Conservation (phyloP, 148 eudicot genomes). For the Heliosperma pusillum region DNA sequence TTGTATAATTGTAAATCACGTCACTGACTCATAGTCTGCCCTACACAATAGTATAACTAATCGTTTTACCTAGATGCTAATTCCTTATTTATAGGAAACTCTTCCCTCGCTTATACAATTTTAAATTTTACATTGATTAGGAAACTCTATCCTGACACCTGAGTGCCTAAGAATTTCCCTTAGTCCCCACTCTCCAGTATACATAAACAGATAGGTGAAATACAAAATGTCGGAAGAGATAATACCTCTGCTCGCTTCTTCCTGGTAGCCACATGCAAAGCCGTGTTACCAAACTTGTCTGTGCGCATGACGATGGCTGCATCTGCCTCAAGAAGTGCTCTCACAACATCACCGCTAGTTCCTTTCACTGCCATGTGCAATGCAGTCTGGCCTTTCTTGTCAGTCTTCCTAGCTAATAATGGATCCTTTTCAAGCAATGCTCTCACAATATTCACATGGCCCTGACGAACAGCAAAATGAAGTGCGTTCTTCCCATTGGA, state of each 20-base stretch:
- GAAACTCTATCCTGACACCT: neutral
- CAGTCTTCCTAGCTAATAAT: constrained; percentile 67
- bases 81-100: neutral
- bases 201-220: neutral
- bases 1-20: too few relatives aligned
- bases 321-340: constrained; percentile 73
- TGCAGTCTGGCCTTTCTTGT: constrained; percentile 84
- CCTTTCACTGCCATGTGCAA: constrained; percentile 96
- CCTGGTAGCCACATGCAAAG: constrained; percentile 81
- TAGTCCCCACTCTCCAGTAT: neutral
- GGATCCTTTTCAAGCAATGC: constrained; percentile 68
- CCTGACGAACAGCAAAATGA: constrained; percentile 79
- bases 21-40: too few relatives aligned
- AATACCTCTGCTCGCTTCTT: constrained; percentile 79
- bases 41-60: too few relatives aligned
- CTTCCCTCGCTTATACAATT: neutral
- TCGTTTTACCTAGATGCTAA: too few relatives aligned
- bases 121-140: neutral
- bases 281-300: constrained; percentile 83
- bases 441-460: constrained; percentile 73
- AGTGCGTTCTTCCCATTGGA: constrained; percentile 85
- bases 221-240: neutral
- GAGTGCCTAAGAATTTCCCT: neutral
- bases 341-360: constrained; percentile 66
- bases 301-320: constrained; percentile 74